Evolutionary conservation across 1,284 basidiomycete genomes (phyloP), one percentile per base, ranked within the genome.

Genomic region (Cutaneotrichosporon spelunceum): DNA sequence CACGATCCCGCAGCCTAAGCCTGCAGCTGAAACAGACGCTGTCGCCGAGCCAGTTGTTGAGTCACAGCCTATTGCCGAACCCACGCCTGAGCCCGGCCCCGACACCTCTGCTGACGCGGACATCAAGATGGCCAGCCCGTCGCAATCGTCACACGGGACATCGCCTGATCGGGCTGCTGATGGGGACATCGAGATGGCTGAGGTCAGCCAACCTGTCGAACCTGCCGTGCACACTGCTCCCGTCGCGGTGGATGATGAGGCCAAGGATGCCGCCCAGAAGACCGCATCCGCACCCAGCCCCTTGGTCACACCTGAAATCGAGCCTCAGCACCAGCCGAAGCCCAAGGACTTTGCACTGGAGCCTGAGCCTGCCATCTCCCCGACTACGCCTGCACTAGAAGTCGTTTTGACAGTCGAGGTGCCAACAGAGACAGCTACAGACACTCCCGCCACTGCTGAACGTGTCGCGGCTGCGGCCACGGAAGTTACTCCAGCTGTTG

Each of bases 41-140:
- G 19, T 44, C 21, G 44, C 14, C 8, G 44, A n/a, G 44, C n/a
- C 44, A n/a, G 44, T 21, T 6, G 44, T 23, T 24, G 44, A 47
- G 44, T n/a, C n/a, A 9, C 26, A 9, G 24, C 45, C 44, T 8
- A 21, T 21, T 5, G 44, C 24, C 44, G 44, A 44, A 14, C 42
- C 42, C 13, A 6, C 42, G 9, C 16, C 42, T 44, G 42, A 47
- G 24, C 44, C 44, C 9, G 7, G 8, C 45, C 19, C 16, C 14
- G 45, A 2, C 44, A 3, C 24, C 44, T 2, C 44, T 47, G 44
- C n/a, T 7, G 44, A 47, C 44, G n/a, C 44, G 19, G 61, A 63
- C 45, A 53, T 63, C 16, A 21, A 34, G 26, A 63, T 63, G 61
- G 49, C 57, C n/a, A 60, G 59, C n/a, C 14, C 34, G 2, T 45